A percentile compares a stretch with the other conserved stretches of the same genome.
Evolutionary conservation across 345 rosid genomes (phyloP).

Genomic region (Jatropha curcas): DNA sequence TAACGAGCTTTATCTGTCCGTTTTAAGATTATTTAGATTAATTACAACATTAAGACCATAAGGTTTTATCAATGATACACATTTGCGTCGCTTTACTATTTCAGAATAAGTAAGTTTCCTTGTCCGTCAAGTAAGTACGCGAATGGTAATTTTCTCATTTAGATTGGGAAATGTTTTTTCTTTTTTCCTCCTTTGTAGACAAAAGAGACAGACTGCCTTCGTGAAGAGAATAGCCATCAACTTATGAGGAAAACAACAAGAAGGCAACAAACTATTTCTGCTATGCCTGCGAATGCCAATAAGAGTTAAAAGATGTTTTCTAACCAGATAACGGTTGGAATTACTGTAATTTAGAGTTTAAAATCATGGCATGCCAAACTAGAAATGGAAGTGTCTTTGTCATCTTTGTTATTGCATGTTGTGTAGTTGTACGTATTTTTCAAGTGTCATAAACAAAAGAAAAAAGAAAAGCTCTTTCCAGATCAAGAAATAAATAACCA

Average conservation of each 20-base stretch:
- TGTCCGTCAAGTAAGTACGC: no score
- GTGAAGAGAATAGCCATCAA: constrained; percentile 22
- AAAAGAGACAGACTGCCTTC: constrained; percentile 14
- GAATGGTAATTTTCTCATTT: no score
- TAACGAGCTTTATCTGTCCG: no score
- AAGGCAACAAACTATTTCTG: background rate
- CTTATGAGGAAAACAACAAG: background rate
- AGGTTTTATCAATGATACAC: background rate
- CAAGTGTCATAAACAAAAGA: background rate
- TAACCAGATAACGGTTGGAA: no score
- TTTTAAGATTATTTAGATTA: no score
- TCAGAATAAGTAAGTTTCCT: no score
- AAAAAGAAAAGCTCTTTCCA: background rate
- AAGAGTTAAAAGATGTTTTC: background rate
- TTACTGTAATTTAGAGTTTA: no score
- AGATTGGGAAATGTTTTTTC: no score
- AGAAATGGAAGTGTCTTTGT: no score
- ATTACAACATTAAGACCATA: background rate
- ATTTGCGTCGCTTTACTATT: background rate
- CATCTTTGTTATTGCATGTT: background rate
- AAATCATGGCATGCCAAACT: no score
- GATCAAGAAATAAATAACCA: constrained; percentile 4
- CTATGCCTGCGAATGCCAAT: no score
- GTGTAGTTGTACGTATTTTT: background rate
- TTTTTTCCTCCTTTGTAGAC: no score